Evolutionary conservation across 106 monocot genomes (phyloP), one percentile per base, ranked within the genome.

Genomic region (Acorus gramineus): DNA sequence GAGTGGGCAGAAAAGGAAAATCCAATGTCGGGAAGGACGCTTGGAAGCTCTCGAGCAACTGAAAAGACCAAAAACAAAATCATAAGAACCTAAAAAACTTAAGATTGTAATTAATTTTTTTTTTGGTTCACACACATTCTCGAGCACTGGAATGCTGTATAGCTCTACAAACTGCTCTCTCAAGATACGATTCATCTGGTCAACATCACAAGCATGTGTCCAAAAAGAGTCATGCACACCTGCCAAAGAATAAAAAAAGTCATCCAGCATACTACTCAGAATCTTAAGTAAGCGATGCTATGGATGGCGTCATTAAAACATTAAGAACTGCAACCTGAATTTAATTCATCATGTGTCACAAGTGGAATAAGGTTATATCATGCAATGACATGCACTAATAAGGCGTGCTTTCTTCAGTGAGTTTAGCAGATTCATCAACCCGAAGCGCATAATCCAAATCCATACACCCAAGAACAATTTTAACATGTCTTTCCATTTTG

Each of bases 151-250:
- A 74, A 77, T 79, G 56, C 62, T 71, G 76, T 93, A 89, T 42
- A 93, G 89, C 59, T 83, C 83, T 62, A 93, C 93, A 70, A 93
- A 93, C 66, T 89, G 78, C 56, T 93, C 85, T 11, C 93, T 77
- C 66, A 93, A 62, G 50, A 89, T 89, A 49, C 62, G 63, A 50
- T 85, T 93, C 93, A 89, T 89, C 58, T 68, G 70, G 69, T 93
- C 89, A 46, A 93, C 93, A 68, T 93, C 89, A 58, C 89, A 81
- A 6, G 93, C 89, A 73, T 93, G 89, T 8, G 85, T 89, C 93
- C 93, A 93, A 66, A 85, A 89, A 7, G 93, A 93, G 74, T 93
- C 93, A 44, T 93, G 93, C 3, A 93, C 89, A 45, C 89, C 93
- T 92, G 74, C 71, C 74, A 3, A 28, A 28, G 28, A 28, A 28